These are phyloP conservation scores for Xylariaceae sp. DNA, from an alignment of 2,329 filamentous ascomycete species.

Conservation along the genomic window DNA sequence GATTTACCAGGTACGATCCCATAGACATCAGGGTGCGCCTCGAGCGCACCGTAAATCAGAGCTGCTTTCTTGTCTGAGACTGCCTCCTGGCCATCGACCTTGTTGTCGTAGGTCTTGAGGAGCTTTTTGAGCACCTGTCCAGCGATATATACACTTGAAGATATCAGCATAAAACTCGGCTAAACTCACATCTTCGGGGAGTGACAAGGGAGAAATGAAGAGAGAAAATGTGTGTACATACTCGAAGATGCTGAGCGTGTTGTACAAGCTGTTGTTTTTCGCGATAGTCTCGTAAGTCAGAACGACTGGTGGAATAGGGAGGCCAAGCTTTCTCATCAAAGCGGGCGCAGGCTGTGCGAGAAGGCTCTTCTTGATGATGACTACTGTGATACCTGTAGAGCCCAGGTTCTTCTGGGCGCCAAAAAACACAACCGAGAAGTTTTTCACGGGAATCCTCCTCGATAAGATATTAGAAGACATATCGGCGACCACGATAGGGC, in stretches of 20 bases:
- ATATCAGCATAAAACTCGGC: background rate
- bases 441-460: conserved; percentile 68
- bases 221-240: conserved; percentile 31
- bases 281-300: conserved; percentile 80
- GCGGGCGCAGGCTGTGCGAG: conserved; percentile 67
- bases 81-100: conserved; percentile 72
- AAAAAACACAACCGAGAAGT: conserved; percentile 83
- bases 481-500: conserved; percentile 79
- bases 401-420: conserved; percentile 95
- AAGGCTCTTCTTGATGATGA: conserved; percentile 76
- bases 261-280: conserved; percentile 94
- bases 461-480: conserved; percentile 95
- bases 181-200: no score
- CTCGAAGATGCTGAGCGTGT: conserved; percentile 91
- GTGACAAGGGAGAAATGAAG: background rate
- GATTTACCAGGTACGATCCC: conserved; percentile 69
- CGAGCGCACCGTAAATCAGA: conserved; percentile 72
- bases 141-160: conserved; percentile 71
- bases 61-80: conserved; percentile 71
- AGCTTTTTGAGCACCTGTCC: conserved; percentile 83
- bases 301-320: conserved; percentile 76
- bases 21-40: conserved; percentile 70
- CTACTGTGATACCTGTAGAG: conserved; percentile 78
- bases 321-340: conserved; percentile 67
- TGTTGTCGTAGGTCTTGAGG: conserved; percentile 60